Evolutionary conservation across 202 grass and related monocot species (phyloP), one percentile per base, ranked within the genome.

Genomic region (Saccharum hybrid): DNA sequence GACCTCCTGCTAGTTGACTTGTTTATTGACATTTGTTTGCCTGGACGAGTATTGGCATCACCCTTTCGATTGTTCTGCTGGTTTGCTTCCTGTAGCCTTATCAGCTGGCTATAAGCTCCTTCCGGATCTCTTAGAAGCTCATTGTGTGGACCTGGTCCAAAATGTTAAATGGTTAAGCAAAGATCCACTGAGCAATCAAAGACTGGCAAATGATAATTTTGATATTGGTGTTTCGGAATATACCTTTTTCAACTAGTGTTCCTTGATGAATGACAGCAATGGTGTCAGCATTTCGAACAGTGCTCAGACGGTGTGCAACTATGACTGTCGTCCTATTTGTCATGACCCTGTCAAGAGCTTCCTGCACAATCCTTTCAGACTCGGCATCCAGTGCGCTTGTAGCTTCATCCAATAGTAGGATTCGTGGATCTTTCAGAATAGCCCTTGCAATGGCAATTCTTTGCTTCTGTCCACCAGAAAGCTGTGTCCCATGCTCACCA

Each of bases 361-460:
- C 94, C 81, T 94, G 94, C 43, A 97, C 94, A 43, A 97, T 83
- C 41, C 91, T 76, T 76, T 97, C 94, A 59, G 94, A 97, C 57
- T 91, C 91, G 0, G 94, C 85, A 71, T 97, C 94, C 56, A 97
- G 83, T 65, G 94, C 94, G 22, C 94, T 97, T 39, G 94, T 97
- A 31, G 94, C 94, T 89, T 97, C 94, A 64, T 97, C 94, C 66
- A 97, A 63, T 69, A 97, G 83, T 78, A 97, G 90, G 45, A 97
- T 94, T 64, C 94, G 91, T 41, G 94, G 94, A 81, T 97, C 85
- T 89, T 97, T 97, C 34, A 97, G 87, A 81, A 97, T 94, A 72
- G 91, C 94, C 83, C 94, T 94, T 26, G 94, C 94, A 6, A 97
- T 97, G 68, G 94, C 94, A 88, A 97, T 91, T 84, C 94, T 97